Percentiles rank a stretch among this genome's conserved stretches.
phyloP scores from a whole-genome alignment of 2,329 filamentous ascomycete species.

The Talaromyces sp. region DNA sequence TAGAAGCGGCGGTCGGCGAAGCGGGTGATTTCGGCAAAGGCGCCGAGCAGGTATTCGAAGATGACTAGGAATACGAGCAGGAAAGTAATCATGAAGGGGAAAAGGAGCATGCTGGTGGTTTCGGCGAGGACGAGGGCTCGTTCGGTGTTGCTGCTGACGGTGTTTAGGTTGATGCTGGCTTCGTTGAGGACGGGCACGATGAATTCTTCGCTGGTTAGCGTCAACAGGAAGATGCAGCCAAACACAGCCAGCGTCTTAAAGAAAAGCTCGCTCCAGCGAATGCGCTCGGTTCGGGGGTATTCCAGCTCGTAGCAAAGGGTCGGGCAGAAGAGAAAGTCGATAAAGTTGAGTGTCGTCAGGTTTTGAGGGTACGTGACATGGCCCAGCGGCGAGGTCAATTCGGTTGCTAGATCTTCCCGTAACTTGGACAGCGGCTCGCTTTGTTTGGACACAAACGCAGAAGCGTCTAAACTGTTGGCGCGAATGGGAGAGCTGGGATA shows the following conservation, averaged over 20 bases:
- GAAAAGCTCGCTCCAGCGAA: conserved; percentile 73
- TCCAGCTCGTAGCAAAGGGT: conserved; percentile 97
- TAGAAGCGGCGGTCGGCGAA: conserved; percentile 96
- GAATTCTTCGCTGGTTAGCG: conserved; percentile 86
- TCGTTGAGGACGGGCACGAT: conserved; percentile 84
- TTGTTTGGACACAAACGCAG: conserved; percentile 31
- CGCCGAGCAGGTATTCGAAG: conserved; percentile 92
- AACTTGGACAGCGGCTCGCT: conserved; percentile 58
- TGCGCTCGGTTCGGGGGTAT: conserved; percentile 72
- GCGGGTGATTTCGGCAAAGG: conserved; percentile 86
- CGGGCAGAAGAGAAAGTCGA: conserved; percentile 84
- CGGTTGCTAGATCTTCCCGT: conserved; percentile 79
- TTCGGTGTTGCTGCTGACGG: conserved; percentile 52
- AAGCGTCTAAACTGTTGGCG: conserved; percentile 21
- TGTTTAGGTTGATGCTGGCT: conserved; percentile 52
- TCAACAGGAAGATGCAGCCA: conserved; percentile 92
- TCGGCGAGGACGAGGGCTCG: conserved; percentile 75
- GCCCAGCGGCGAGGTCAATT: conserved; percentile 85
- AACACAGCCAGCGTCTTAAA: conserved; percentile 87
- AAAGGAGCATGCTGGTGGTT: conserved; percentile 83
- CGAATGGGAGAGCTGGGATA: conserved; percentile 57
- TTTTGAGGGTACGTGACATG: conserved; percentile 87
- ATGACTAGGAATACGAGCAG: conserved; percentile 95
- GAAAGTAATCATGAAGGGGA: conserved; percentile 96
- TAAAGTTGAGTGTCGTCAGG: conserved; percentile 72